Evolutionary conservation across 2,329 filamentous ascomycete genomes (phyloP).

Genomic region (Colletotrichum camelliae): DNA sequence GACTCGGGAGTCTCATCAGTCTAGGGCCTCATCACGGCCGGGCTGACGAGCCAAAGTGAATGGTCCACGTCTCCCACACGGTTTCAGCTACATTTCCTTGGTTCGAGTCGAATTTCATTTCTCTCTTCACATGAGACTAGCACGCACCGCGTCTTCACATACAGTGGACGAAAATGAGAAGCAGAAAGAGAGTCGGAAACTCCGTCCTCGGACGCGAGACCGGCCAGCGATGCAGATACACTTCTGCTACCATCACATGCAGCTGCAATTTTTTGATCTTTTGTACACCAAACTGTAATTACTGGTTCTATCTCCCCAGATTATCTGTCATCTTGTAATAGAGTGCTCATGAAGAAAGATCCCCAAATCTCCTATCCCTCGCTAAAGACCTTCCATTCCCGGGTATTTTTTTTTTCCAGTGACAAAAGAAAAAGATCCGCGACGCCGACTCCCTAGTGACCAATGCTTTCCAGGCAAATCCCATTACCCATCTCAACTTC

Average conservation of each 20-base stretch:
- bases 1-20: neutral
- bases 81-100: neutral
- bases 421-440: neutral
- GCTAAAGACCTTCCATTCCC: neutral
- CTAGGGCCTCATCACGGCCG: neutral
- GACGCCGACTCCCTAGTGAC: neutral
- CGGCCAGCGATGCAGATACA: neutral
- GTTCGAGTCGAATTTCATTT: neutral
- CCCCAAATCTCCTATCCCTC: neutral
- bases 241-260: neutral
- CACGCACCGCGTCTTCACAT: neutral
- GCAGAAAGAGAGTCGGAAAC: neutral
- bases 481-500: neutral
- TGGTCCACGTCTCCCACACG: neutral
- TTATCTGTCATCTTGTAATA: neutral
- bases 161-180: neutral
- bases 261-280: neutral
- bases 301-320: conserved; percentile 5
- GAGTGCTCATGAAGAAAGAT: neutral
- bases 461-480: neutral
- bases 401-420: conserved; percentile 13
- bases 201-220: neutral
- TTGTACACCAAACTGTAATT: neutral
- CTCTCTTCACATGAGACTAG: neutral
- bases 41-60: neutral